Evolutionary conservation across 2,329 filamentous ascomycete genomes (phyloP), one percentile per base, ranked within the genome.

Genomic region (Aspergillus tubingensis): DNA sequence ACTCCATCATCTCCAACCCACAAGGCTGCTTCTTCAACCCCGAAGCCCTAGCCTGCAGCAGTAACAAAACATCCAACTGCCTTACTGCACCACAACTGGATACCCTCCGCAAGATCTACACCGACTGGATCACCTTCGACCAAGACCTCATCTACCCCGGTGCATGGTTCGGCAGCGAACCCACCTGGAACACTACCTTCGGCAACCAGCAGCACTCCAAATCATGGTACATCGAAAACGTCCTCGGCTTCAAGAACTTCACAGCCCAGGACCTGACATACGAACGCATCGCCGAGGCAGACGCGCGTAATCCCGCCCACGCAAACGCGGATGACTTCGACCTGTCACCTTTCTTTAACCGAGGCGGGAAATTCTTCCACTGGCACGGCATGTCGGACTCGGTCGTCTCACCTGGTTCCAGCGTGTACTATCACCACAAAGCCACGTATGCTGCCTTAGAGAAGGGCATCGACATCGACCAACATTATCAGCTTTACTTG

Each of bases 371-470:
- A 15, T 49, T 49, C 8, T 17, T 49, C 47, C 47, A 49, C 23
- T 49, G 47, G 47, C 47, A 49, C 25, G 47, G 47, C 47, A 49
- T 49, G 47, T 27, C 47, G 23, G 47, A 49, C 25, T 49, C 47
- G 3, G 15, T 32, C 3, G 47, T 49, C 2, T 32, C 47, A 3
- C 47, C 47, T 1, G 47, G 23, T 5, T 13, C 47, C 2, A 49
- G 47, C 5, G 47, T 49, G 3, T 49, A 49, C 25, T 49, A 49
- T 13, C 47, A 49, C 2, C 15, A 49, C 25, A 23, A 32, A 8
- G 47, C 47, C 1, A 27, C 23, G 13, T 49, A 49, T 2, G 47
- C 47, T 30, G 47, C 47, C 0, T 17, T 30, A 3, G 13, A 32
- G 13, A 49, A 49, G 25, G 23, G 15, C 1, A 19, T 49, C 15